A percentile compares a stretch with the other conserved stretches of the same genome.
These are phyloP conservation scores for Rosa persica DNA, from an alignment of 306 rosid species.

Conservation along the genomic window DNA sequence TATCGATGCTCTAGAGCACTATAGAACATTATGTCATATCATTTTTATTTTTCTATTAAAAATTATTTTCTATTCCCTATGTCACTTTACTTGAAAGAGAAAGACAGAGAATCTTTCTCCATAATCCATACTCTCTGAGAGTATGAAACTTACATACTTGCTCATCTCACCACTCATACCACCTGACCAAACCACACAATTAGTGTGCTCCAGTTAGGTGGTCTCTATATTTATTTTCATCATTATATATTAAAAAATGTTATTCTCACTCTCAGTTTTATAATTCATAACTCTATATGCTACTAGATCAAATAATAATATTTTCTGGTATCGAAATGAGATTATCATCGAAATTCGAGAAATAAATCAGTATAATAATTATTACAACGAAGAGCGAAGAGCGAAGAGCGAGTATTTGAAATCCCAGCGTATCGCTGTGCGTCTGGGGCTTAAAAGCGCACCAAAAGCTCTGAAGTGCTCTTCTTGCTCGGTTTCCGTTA, in stretches of 20 bases:
- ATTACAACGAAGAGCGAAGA: not conserved
- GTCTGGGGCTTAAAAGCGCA: constrained; percentile 7
- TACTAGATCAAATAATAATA: not conserved
- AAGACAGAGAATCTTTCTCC: constrained; percentile 4
- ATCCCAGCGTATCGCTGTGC: constrained; percentile 19
- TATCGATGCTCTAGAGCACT: not conserved
- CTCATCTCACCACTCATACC: not conserved
- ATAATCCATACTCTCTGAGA: not conserved
- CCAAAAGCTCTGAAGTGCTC: not conserved
- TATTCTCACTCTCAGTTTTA: not conserved
- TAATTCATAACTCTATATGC: not conserved
- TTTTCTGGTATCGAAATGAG: no score
- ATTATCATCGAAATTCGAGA: no score
- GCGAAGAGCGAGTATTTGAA: constrained; percentile 21
- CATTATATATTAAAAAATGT: not conserved
- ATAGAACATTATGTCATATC: not conserved
- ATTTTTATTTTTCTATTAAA: not conserved
- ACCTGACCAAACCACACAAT: not conserved
- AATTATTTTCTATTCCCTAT: not conserved
- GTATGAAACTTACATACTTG: constrained; percentile 14
- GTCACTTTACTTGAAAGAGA: not conserved
- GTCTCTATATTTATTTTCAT: not conserved
- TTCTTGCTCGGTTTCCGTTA: not conserved
- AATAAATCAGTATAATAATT: not conserved
- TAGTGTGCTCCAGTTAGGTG: not conserved